Conservation (phyloP, 2,329 filamentous ascomycete genomes). For the Sporothrix protearum region DNA sequence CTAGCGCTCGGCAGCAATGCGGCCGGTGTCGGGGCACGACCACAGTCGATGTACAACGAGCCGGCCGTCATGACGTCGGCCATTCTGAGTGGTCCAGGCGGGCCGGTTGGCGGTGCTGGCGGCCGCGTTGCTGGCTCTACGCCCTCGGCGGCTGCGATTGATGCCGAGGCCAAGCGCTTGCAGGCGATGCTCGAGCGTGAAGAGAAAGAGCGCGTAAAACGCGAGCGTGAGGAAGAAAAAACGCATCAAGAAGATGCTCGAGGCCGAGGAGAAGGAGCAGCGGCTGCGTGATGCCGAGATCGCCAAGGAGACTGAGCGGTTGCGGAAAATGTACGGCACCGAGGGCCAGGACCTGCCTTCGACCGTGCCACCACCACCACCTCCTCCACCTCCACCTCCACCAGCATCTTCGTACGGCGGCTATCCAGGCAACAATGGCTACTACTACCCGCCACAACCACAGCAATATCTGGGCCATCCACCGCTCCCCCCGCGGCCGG, state of each 20-base stretch:
- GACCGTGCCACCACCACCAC: constrained; percentile 31
- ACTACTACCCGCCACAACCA: neutral
- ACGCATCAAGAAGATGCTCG: constrained; percentile 62
- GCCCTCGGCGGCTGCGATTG: constrained; percentile 47
- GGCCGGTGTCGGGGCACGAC: constrained; percentile 36
- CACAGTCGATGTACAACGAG: neutral
- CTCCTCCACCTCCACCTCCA: constrained; percentile 34
- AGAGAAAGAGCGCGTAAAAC: constrained; percentile 52
- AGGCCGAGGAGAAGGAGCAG: constrained; percentile 62
- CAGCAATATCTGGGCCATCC: constrained; percentile 9
- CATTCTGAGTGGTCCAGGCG: neutral
- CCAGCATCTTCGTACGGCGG: constrained; percentile 31
- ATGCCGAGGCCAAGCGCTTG: constrained; percentile 75
- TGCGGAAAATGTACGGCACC: constrained; percentile 65
- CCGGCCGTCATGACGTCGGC: neutral
- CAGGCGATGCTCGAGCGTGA: constrained; percentile 53
- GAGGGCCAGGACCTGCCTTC: constrained; percentile 44
- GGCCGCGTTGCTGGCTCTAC: constrained; percentile 25
- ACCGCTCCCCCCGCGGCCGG: constrained; percentile 43
- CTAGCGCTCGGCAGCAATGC: constrained; percentile 8
- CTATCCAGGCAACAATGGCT: constrained; percentile 4
- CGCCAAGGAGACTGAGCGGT: constrained; percentile 77
- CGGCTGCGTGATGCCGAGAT: constrained; percentile 56
- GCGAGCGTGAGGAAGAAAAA: constrained; percentile 53
- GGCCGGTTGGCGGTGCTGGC: neutral